phyloP scores from a whole-genome alignment of 306 rosid species.

The Arachis hypogaea region DNA sequence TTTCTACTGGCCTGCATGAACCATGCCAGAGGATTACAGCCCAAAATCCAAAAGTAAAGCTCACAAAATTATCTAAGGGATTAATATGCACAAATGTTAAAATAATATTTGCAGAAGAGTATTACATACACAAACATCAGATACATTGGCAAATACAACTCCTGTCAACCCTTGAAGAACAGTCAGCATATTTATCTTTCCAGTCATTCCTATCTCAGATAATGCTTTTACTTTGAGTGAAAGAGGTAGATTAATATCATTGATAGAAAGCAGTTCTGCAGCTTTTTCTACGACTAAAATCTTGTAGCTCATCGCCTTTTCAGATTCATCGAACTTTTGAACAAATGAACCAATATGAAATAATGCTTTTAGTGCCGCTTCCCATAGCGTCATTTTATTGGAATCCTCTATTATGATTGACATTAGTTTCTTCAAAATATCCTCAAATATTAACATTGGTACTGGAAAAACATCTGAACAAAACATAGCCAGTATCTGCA shows the following conservation, averaged over 20 bases:
- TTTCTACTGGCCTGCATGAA: conserved; percentile 61
- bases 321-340: conserved; percentile 57
- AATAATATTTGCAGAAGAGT: conserved; percentile 36
- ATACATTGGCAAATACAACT: conserved; percentile 57
- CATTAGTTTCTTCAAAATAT: conserved; percentile 65
- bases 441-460: conserved; percentile 54
- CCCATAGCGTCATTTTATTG: conserved; percentile 62
- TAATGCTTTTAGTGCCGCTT: conserved; percentile 70
- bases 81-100: neutral
- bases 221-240: conserved; percentile 71
- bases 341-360: conserved; percentile 70
- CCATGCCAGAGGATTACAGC: conserved; percentile 38
- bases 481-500: conserved; percentile 78
- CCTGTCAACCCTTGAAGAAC: conserved; percentile 72
- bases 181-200: conserved; percentile 67
- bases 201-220: conserved; percentile 71
- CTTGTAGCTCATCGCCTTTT: conserved; percentile 63
- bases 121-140: conserved; percentile 57
- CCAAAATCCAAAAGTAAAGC: conserved; percentile 22
- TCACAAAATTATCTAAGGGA: neutral
- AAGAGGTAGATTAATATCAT: conserved; percentile 61
- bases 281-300: conserved; percentile 61
- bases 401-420: conserved; percentile 65
- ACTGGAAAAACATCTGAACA: conserved; percentile 68
- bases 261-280: conserved; percentile 55